Conservation (phyloP, 2,329 filamentous ascomycete species). For the Alternaria novae-zelandiae region DNA sequence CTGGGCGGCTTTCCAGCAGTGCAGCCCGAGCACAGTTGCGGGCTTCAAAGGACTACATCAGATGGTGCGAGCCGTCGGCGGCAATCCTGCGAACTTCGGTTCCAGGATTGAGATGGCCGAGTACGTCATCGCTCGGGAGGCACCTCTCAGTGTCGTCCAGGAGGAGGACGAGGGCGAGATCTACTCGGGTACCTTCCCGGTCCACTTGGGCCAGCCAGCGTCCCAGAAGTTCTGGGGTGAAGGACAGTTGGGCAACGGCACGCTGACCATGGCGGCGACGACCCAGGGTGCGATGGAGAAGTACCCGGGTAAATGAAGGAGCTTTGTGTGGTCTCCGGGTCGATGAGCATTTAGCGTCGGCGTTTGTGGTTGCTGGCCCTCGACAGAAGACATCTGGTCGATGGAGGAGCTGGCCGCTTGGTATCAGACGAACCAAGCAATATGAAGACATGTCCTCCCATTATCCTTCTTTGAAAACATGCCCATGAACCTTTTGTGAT, state of each 20-base stretch:
- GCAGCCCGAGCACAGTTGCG: background rate
- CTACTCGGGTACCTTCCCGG: background rate
- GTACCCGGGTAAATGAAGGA: no score
- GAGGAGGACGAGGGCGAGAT: background rate
- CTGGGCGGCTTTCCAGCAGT: background rate
- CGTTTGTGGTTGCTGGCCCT: background rate
- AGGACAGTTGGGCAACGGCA: background rate
- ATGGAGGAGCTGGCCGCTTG: background rate
- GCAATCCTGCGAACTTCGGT: background rate
- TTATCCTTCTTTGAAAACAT: background rate
- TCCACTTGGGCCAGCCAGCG: background rate
- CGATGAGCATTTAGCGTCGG: background rate
- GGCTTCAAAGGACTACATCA: background rate
- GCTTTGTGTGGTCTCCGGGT: background rate
- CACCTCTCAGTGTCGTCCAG: background rate
- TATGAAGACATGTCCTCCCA: background rate
- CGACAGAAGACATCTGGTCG: background rate
- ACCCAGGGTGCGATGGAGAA: background rate
- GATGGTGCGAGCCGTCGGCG: conserved; percentile 1
- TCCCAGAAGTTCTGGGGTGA: background rate
- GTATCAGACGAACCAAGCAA: background rate
- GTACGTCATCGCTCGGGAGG: background rate
- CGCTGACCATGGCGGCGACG: background rate
- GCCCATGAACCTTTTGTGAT: background rate
- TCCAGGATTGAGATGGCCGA: background rate